Evolutionary conservation across 768 basidiomycete species (phyloP).

Genomic region (Pholiota molesta): DNA sequence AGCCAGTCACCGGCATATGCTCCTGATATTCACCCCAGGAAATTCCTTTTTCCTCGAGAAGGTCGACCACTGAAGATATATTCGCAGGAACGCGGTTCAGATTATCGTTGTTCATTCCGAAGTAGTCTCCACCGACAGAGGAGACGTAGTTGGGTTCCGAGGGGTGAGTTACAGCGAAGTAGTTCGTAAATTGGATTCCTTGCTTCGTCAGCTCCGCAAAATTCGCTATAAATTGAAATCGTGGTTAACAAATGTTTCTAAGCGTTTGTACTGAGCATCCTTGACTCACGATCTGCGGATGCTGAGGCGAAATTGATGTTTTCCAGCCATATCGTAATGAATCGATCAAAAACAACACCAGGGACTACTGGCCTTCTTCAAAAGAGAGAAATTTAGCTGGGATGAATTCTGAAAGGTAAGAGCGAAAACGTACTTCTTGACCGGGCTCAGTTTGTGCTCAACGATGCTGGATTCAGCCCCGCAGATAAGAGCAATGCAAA

Average conservation of each 20-base stretch:
- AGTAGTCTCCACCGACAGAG: conserved; percentile 55
- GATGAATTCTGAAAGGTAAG: neutral
- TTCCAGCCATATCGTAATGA: conserved; percentile 57
- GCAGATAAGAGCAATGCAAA: neutral
- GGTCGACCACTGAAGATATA: conserved; percentile 60
- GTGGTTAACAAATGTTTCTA: neutral
- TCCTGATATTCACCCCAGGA: conserved; percentile 69
- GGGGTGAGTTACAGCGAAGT: conserved; percentile 56
- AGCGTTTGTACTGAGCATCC: conserved; percentile 3
- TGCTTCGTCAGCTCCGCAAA: conserved; percentile 45
- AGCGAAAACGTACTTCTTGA: neutral
- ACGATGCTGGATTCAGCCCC: neutral
- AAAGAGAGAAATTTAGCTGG: neutral
- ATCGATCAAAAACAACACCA: conserved; percentile 34
- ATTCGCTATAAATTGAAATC: conserved; percentile 17
- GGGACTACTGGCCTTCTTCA: conserved; percentile 10
- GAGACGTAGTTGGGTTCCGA: conserved; percentile 66
- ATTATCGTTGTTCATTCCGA: conserved; percentile 48
- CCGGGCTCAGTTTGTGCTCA: neutral
- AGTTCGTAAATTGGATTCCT: conserved; percentile 50
- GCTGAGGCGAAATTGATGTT: conserved; percentile 54
- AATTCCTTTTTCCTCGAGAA: conserved; percentile 57
- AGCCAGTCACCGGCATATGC: conserved; percentile 56
- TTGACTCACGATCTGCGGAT: conserved; percentile 24
- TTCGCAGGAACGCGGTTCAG: conserved; percentile 43